phyloP scores from a whole-genome alignment of 495 filamentous ascomycete species.

The Penicillium nucicola region DNA sequence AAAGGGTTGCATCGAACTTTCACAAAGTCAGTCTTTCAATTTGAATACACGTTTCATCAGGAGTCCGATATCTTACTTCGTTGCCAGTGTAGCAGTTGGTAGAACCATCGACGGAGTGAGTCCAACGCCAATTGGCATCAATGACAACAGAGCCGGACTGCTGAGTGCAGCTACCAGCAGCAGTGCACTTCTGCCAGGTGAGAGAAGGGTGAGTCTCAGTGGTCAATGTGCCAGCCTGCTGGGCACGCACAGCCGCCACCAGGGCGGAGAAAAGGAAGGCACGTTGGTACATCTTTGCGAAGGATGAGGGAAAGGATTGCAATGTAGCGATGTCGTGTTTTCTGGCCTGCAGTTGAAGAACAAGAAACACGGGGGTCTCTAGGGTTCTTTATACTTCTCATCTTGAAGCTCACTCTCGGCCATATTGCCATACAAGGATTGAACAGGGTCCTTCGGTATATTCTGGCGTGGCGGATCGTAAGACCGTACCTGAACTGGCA shows the following conservation, averaged over 20 bases:
- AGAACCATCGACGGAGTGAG: conserved; percentile 48
- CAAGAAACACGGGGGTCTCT: not conserved
- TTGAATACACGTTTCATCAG: not conserved
- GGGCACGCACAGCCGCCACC: conserved; percentile 31
- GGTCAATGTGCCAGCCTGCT: conserved; percentile 55
- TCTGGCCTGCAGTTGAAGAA: conserved; percentile 34
- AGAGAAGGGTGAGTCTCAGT: conserved; percentile 59
- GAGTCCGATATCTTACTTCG: conserved; percentile 10
- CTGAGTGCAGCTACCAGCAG: conserved; percentile 48
- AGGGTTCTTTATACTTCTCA: conserved; percentile 23
- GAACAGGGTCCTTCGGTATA: conserved; percentile 4
- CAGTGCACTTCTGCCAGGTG: conserved; percentile 54
- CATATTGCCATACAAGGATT: conserved; percentile 1
- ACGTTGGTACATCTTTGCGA: conserved; percentile 31
- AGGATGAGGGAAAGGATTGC: conserved; percentile 8
- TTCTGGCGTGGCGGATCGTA: conserved; percentile 23
- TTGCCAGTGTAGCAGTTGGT: conserved; percentile 67
- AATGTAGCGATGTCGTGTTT: conserved; percentile 7
- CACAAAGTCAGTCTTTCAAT: not conserved
- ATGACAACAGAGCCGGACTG: conserved; percentile 54
- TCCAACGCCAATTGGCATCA: conserved; percentile 65
- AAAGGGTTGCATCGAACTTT: conserved; percentile 51
- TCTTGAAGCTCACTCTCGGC: not conserved
- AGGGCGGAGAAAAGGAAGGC: conserved; percentile 26
- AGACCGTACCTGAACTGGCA: conserved; percentile 24